Base-by-base conservation (phyloP, 345 rosid genomes). In the Stellera chamaejasme region DNA sequence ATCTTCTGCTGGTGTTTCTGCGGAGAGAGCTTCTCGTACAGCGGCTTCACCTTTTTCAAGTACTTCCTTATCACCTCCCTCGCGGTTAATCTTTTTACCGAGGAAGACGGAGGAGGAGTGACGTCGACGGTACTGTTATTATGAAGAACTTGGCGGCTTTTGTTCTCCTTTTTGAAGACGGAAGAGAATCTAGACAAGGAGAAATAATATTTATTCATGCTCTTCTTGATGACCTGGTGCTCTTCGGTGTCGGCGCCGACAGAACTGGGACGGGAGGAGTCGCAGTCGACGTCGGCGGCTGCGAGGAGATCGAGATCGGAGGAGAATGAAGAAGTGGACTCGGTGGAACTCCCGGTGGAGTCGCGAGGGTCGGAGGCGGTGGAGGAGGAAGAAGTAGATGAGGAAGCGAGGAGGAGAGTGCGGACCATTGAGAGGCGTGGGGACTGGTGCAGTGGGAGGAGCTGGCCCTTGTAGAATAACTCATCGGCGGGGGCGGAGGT, bases 381-480 rank as follows among this genome's bases (percentile, higher is more conserved):
- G 64, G 93, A 79, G 28, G 75, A 80, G 58, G 95, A 84, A 23
- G 92, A 67, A 44, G 80, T 70, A 62, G 82, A 67, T n/a, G 95
- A 76, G 43, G 96, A 79, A n/a, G 97, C 82, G 36, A 85, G 63
- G 50, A 85, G 74, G 7, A 92, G 88, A 12, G 88, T 85, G 10
- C 93, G 96, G 72, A 92, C 98, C 75, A 92, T 83, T 52, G 96
- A 92, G 70, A 85, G 78, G 42, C 98, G 96, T 13, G 95, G 90
- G 12, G 95, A 85, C 63, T 82, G 95, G 48, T 92, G 96, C 57
- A 92, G 95, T 45, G 98, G 96, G 27, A 92, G 76, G 54, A 92
- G 95, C 77, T 88, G 95, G 26, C 98, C 98, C 54, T 88, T 92
- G 95, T 92, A 92, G 81, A 92, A 92, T 64, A 92, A 87, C 61